Conservation (phyloP, 192 early-diverging fungal species). For the Coemansia sp. region DNA sequence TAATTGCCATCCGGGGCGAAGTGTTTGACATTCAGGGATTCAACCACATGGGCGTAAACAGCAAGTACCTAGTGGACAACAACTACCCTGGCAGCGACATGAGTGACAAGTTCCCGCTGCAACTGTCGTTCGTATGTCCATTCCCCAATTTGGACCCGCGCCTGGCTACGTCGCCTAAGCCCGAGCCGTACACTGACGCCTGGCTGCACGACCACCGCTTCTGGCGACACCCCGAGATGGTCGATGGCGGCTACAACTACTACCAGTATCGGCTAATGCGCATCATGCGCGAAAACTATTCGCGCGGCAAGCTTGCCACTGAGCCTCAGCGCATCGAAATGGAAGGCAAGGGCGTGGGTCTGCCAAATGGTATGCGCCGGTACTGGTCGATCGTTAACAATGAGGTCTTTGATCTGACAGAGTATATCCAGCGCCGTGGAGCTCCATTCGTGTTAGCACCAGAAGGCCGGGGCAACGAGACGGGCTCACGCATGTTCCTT, state of each 20-base stretch:
- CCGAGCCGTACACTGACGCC: constrained; percentile 60
- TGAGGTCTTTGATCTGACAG: constrained; percentile 73
- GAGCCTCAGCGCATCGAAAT: constrained; percentile 60
- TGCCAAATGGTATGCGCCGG: constrained; percentile 40
- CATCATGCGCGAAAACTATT: constrained; percentile 63
- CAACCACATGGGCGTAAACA: constrained; percentile 56
- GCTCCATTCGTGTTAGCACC: constrained; percentile 51
- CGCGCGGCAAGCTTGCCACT: constrained; percentile 68
- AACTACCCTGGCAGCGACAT: constrained; percentile 70
- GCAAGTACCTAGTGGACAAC: constrained; percentile 50
- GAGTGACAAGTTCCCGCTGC: constrained; percentile 70
- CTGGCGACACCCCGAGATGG: constrained; percentile 76
- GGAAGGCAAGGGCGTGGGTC: constrained; percentile 53
- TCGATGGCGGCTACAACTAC: constrained; percentile 66
- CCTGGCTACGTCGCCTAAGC: constrained; percentile 56
- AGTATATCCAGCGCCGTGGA: constrained; percentile 60
- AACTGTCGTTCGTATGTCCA: constrained; percentile 60
- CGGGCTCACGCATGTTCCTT: constrained; percentile 60
- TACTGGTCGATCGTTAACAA: constrained; percentile 69
- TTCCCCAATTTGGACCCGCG: constrained; percentile 59
- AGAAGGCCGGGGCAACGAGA: constrained; percentile 38
- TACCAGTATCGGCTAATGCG: constrained; percentile 64
- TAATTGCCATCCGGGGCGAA: constrained; percentile 75
- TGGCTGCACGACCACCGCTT: constrained; percentile 74
- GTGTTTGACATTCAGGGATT: constrained; percentile 79